Percentiles rank a stretch among this genome's conserved stretches.
These are phyloP conservation scores for Fusarium sororula DNA, from an alignment of 2,329 filamentous ascomycete species.

Conservation along the genomic window DNA sequence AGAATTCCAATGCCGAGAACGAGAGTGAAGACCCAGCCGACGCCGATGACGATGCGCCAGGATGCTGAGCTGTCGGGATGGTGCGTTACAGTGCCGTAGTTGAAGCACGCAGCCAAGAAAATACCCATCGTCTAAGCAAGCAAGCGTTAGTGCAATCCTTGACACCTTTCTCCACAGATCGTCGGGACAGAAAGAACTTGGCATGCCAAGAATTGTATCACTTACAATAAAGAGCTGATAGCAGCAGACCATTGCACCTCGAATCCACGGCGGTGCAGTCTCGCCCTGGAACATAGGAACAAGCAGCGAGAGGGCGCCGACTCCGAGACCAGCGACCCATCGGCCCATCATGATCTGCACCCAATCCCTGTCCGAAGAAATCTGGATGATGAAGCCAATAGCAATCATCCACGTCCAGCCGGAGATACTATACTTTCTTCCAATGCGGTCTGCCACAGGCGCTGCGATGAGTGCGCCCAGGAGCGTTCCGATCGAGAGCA, in stretches of 20 bases:
- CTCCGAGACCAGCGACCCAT: constrained; percentile 71
- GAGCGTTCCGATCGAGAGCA: constrained; percentile 68
- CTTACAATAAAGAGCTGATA: constrained; percentile 76
- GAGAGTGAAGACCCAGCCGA: constrained; percentile 62
- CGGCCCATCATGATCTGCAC: constrained; percentile 73
- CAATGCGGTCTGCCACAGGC: constrained; percentile 71
- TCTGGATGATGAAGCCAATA: constrained; percentile 74
- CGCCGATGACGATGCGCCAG: constrained; percentile 69
- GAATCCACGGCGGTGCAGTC: constrained; percentile 71
- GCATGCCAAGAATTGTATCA: background rate
- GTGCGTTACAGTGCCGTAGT: constrained; percentile 67
- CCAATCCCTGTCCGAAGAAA: constrained; percentile 65
- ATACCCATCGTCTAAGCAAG: constrained; percentile 62
- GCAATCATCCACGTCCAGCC: constrained; percentile 68
- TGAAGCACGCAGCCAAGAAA: constrained; percentile 66
- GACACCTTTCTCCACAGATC: background rate
- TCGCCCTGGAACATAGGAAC: constrained; percentile 82
- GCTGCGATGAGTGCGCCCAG: constrained; percentile 68
- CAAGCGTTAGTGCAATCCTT: background rate
- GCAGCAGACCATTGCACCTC: constrained; percentile 70
- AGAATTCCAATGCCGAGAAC: constrained; percentile 60
- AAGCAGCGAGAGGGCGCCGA: constrained; percentile 70
- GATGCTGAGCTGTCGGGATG: constrained; percentile 56
- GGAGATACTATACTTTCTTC: constrained; percentile 70
- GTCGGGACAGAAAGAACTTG: background rate